Conservation (phyloP, 768 basidiomycete genomes). For the Guyanaporus albipodus region DNA sequence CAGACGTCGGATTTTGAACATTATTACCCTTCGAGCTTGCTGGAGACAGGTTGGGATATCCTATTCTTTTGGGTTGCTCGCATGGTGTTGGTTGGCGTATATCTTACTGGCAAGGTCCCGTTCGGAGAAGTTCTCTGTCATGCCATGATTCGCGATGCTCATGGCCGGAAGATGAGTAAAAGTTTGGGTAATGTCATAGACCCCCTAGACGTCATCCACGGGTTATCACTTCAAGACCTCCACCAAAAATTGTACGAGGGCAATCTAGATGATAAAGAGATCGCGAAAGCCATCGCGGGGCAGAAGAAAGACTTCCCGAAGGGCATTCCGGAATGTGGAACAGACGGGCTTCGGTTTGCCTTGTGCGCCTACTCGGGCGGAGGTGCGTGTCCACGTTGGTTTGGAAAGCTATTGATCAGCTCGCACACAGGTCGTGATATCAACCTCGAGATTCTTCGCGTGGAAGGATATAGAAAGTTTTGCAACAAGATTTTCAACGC, state of each 20-base stretch:
- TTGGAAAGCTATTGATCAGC: background rate
- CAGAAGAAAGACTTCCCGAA: slow-evolving; percentile 99
- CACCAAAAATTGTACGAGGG: slow-evolving; percentile 86
- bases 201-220: slow-evolving; percentile 91
- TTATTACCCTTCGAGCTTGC: slow-evolving; percentile 86
- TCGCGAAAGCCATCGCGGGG: slow-evolving; percentile 83
- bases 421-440: slow-evolving; percentile 80
- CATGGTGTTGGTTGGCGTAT: slow-evolving; percentile 91
- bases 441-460: slow-evolving; percentile 91
- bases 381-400: slow-evolving; percentile 42
- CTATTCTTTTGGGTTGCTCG: slow-evolving; percentile 99
- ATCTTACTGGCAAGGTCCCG: slow-evolving; percentile 86
- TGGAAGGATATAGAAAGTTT: slow-evolving; percentile 98
- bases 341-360: slow-evolving; percentile 93
- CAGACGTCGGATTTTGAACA: slow-evolving; percentile 73
- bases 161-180: slow-evolving; percentile 99
- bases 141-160: slow-evolving; percentile 98
- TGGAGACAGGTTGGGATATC: slow-evolving; percentile 99
- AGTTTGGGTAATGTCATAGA: slow-evolving; percentile 97
- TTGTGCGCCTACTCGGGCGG: slow-evolving; percentile 91
- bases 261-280: slow-evolving; percentile 91
- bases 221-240: slow-evolving; percentile 70
- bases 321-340: slow-evolving; percentile 98
- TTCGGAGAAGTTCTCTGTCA: slow-evolving; percentile 97
- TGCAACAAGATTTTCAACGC: slow-evolving; percentile 99